phyloP scores from a whole-genome alignment of 768 basidiomycete genomes.

The Strobilomyces dryophilus region DNA sequence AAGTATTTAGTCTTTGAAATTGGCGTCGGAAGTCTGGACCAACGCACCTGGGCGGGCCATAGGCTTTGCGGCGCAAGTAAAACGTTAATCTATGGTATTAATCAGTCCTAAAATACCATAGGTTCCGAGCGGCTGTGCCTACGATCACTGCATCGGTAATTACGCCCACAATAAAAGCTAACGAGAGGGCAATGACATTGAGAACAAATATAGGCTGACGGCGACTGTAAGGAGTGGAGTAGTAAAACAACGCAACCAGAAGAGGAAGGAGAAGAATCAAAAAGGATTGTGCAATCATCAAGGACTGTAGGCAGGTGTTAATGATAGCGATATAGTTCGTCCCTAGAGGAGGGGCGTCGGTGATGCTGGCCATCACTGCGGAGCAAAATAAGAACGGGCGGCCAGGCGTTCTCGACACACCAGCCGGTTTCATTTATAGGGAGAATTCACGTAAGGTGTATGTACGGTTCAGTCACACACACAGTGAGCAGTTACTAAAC shows the following conservation, averaged over 20 bases:
- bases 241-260: constrained; percentile 22
- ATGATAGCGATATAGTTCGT: neutral
- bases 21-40: neutral
- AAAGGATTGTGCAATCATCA: constrained; percentile 26
- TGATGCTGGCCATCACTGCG: neutral
- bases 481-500: too few relatives aligned
- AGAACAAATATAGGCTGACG: constrained; percentile 23
- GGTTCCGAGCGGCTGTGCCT: too few relatives aligned
- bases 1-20: neutral
- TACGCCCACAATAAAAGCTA: constrained; percentile 10
- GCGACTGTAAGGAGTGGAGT: constrained; percentile 18
- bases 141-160: neutral
- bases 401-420: too few relatives aligned
- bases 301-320: constrained; percentile 9
- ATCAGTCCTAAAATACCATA: too few relatives aligned
- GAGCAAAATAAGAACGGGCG: too few relatives aligned
- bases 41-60: constrained; percentile 10
- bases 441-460: too few relatives aligned
- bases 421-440: too few relatives aligned
- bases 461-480: too few relatives aligned
- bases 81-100: too few relatives aligned
- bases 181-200: constrained; percentile 7
- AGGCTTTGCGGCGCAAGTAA: constrained; percentile 2
- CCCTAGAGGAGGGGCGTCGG: neutral
- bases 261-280: constrained; percentile 21